A percentile compares a stretch with the other conserved stretches of the same genome.
Evolutionary conservation across 371 early-diverging fungal species (phyloP).

Genomic region (Apophysomyces elegans): DNA sequence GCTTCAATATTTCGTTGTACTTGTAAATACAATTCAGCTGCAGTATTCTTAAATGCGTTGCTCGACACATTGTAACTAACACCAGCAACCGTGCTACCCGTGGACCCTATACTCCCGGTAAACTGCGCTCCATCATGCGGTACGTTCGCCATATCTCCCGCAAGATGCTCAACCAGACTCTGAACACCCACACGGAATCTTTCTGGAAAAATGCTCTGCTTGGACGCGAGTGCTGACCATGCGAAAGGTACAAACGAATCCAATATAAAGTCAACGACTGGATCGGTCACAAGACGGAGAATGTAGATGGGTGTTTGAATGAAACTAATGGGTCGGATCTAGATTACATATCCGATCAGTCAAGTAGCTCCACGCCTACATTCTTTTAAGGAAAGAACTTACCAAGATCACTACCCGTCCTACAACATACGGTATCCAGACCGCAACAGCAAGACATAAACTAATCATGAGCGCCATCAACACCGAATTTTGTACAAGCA

Average conservation of each 20-base stretch:
- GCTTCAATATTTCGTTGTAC: slow-evolving; percentile 32
- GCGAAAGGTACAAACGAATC: slow-evolving; percentile 40
- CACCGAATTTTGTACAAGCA: slow-evolving; percentile 78
- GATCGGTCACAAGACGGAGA: slow-evolving; percentile 57
- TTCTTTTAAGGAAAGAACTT: slow-evolving; percentile 9
- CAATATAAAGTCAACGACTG: slow-evolving; percentile 56
- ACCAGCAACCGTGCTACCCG: not conserved
- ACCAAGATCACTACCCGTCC: slow-evolving; percentile 63
- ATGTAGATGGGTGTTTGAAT: slow-evolving; percentile 53
- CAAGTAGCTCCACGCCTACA: not conserved
- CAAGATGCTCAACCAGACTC: slow-evolving; percentile 2
- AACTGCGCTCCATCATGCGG: not conserved
- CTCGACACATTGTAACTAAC: not conserved
- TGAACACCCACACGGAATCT: slow-evolving; percentile 15
- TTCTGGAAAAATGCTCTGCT: slow-evolving; percentile 16
- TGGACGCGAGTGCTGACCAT: slow-evolving; percentile 17
- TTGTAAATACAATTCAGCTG: not conserved
- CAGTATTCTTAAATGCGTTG: not conserved
- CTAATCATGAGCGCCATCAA: slow-evolving; percentile 77
- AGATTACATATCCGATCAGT: slow-evolving; percentile 4
- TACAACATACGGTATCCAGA: slow-evolving; percentile 78
- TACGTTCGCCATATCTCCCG: not conserved
- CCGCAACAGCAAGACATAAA: slow-evolving; percentile 68
- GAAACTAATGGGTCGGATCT: slow-evolving; percentile 51
- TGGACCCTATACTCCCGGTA: not conserved